Evolutionary conservation across 2,329 filamentous ascomycete genomes (phyloP), one percentile per base, ranked within the genome.

Genomic region (Scytalidium lignicola): DNA sequence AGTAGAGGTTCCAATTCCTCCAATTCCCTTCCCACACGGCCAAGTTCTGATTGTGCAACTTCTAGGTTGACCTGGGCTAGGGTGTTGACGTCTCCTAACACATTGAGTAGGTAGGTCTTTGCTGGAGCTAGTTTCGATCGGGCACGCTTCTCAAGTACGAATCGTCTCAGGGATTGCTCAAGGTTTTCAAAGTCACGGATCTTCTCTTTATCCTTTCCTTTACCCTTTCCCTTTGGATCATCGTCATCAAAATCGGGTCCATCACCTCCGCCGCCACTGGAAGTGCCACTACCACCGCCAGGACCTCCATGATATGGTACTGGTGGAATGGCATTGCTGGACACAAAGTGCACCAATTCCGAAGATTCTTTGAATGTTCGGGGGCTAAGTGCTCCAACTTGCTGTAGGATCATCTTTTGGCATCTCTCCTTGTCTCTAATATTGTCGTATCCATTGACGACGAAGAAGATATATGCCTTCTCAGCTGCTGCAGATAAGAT

Each of bases 391-490:
- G 83, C 82, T 44, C 80, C 76, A 15, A 99, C 85, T 67, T 97
- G 92, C 60, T 96, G 90, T 51, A 99, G 68, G 44, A 99, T 93
- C 81, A 90, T 88, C 63, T 93, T 90, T 66, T 96, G 82, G 66
- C 92, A 97, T 51, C 92, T 79, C 51, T 89, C 78, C 72, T 96
- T 93, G 68, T 97, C 91, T 55, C 86, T 80, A 60, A 99, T 97
- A 53, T 87, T 86, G 68, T 99, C 93, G 62, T 90, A 99, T 17
- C 92, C 91, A 65, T 99, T 99, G 57, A 99, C 93, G 13, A 99
- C 93, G 68, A 99, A 95, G 67, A 99, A 99, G 54, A 99, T 91
- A 65, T 99, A 99, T 0, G 93, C 92, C 70, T 99, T 99, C 64
- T 99, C 93, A 39, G 92, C 83, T 1, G 93, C 93, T 1, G 93